phyloP scores from a whole-genome alignment of 106 monocot genomes.

The Dendrobium nobile region DNA sequence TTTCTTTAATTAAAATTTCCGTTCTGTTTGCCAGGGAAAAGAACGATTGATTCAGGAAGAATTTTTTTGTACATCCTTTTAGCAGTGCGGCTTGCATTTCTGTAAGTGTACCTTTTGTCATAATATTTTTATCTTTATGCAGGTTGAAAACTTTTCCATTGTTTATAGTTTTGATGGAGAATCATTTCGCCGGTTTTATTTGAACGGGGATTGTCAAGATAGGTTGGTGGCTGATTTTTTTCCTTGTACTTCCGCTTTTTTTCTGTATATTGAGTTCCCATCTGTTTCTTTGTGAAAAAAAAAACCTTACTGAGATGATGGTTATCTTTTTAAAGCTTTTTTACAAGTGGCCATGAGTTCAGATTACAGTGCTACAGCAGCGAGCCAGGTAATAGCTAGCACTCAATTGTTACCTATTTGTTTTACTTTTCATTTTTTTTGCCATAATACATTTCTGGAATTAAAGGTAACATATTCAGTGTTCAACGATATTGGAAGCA shows the following conservation, averaged over 20 bases:
- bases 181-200: conserved; percentile 45
- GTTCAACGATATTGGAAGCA: conserved; percentile 53
- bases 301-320: background rate
- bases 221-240: conserved; percentile 24
- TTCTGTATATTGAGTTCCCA: background rate
- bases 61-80: background rate
- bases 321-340: conserved; percentile 24
- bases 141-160: conserved; percentile 46
- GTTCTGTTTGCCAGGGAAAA: background rate
- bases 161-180: conserved; percentile 48
- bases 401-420: background rate
- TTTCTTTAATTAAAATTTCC: background rate
- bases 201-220: conserved; percentile 17
- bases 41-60: background rate
- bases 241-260: background rate
- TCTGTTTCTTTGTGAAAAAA: background rate
- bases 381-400: conserved; percentile 17
- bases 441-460: conserved; percentile 16
- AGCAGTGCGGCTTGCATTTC: background rate
- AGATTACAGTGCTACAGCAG: conserved; percentile 34
- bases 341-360: conserved; percentile 40
- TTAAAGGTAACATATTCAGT: conserved; percentile 15
- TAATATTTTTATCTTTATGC: background rate
- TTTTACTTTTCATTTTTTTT: background rate
- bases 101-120: background rate